Evolutionary conservation across 345 rosid genomes (phyloP).

Genomic region (Clausena lansium): DNA sequence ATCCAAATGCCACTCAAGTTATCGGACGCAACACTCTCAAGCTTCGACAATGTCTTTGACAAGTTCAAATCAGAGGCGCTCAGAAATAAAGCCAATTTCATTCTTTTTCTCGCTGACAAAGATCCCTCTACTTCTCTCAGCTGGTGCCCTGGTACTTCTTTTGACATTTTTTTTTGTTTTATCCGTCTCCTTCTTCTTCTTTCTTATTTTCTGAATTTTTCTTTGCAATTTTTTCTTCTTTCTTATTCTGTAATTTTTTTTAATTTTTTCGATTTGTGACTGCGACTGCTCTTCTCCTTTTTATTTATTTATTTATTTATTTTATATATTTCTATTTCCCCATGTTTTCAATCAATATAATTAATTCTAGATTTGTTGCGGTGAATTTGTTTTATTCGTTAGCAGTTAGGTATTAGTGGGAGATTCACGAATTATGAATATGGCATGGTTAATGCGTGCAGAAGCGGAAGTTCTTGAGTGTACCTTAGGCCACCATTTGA

Average conservation of each 20-base stretch:
- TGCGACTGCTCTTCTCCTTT: too few relatives aligned
- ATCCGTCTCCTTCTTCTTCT: too few relatives aligned
- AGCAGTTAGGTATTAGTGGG: not conserved
- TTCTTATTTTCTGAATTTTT: not conserved
- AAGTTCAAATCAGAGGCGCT: constrained; percentile 57
- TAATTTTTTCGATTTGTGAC: too few relatives aligned
- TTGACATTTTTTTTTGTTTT: too few relatives aligned
- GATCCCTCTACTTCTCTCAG: constrained; percentile 72
- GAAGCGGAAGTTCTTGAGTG: not conserved
- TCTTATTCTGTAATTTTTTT: too few relatives aligned
- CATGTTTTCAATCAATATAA: not conserved
- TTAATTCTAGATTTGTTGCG: too few relatives aligned
- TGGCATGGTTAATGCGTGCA: not conserved
- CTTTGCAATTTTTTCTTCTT: not conserved
- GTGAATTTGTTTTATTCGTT: too few relatives aligned
- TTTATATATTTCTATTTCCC: too few relatives aligned
- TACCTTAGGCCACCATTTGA: too few relatives aligned
- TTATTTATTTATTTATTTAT: too few relatives aligned
- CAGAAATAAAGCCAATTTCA: constrained; percentile 52
- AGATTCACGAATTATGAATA: not conserved
- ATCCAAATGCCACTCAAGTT: constrained; percentile 49
- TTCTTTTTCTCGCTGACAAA: constrained; percentile 80
- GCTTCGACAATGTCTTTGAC: constrained; percentile 46
- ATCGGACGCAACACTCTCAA: constrained; percentile 54
- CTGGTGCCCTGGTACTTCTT: constrained; percentile 79